A percentile compares a stretch with the other conserved stretches of the same genome.
Evolutionary conservation across 1,139 yeast species (phyloP).

Genomic region (Saccharomyces hybrid): DNA sequence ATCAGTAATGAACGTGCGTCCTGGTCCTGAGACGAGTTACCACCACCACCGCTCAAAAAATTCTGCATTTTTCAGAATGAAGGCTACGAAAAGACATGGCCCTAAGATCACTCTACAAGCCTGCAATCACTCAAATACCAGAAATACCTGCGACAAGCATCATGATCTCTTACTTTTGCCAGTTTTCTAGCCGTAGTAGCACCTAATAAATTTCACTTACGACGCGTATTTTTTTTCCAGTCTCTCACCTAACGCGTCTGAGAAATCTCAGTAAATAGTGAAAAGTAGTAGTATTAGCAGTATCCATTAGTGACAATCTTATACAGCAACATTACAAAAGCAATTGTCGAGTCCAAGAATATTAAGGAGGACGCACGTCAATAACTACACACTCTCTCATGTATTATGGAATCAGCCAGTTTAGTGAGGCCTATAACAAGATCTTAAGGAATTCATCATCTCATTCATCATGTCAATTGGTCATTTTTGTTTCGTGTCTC

Average conservation of each 20-base stretch:
- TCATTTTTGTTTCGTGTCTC: slow-evolving; percentile 82
- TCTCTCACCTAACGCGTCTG: background rate
- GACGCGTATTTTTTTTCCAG: background rate
- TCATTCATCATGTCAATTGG: slow-evolving; percentile 83
- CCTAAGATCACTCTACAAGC: background rate
- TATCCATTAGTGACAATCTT: background rate
- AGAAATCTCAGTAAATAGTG: background rate
- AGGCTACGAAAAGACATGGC: background rate
- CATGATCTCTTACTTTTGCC: background rate
- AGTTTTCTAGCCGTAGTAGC: background rate
- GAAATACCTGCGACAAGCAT: background rate
- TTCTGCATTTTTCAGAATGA: background rate
- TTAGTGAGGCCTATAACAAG: slow-evolving; percentile 50
- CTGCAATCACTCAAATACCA: background rate
- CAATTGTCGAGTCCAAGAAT: background rate
- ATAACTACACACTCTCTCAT: slow-evolving; percentile 29
- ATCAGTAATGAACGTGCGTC: background rate
- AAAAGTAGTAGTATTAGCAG: background rate
- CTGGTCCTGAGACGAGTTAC: background rate
- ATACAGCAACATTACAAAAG: background rate
- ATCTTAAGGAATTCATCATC: slow-evolving; percentile 60
- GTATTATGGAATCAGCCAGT: slow-evolving; percentile 59
- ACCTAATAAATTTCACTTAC: background rate
- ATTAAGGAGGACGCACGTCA: background rate
- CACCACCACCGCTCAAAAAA: background rate